These are phyloP conservation scores for Pyrrhoderma lamaoense DNA, from an alignment of 1,284 basidiomycete species.

Conservation along the genomic window DNA sequence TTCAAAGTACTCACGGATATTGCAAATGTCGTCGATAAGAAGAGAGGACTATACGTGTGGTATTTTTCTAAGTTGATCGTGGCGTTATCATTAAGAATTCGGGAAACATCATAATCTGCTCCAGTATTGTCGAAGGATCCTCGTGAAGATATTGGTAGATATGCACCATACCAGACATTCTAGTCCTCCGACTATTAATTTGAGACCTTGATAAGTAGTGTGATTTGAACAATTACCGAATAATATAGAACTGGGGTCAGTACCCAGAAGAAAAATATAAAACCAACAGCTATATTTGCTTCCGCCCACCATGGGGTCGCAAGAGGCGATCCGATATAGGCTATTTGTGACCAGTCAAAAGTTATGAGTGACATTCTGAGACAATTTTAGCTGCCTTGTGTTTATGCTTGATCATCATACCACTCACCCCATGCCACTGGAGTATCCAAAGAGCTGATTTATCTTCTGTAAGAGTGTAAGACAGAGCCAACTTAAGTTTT, in stretches of 20 bases:
- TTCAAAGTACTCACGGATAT: slow-evolving; percentile 17
- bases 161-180: slow-evolving; percentile 21
- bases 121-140: slow-evolving; percentile 21
- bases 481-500: neutral
- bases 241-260: slow-evolving; percentile 28
- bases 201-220: too few relatives aligned
- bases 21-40: slow-evolving; percentile 23
- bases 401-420: slow-evolving; percentile 21
- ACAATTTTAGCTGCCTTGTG: slow-evolving; percentile 14
- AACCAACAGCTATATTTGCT: slow-evolving; percentile 37
- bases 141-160: slow-evolving; percentile 15
- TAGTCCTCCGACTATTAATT: slow-evolving; percentile 33
- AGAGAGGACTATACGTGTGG: slow-evolving; percentile 19
- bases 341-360: slow-evolving; percentile 20
- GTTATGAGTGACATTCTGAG: slow-evolving; percentile 17
- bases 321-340: slow-evolving; percentile 19
- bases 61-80: slow-evolving; percentile 20
- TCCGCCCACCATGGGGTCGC: slow-evolving; percentile 27
- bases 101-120: slow-evolving; percentile 30
- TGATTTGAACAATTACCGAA: slow-evolving; percentile 19
- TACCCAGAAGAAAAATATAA: slow-evolving; percentile 33
- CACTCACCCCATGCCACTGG: slow-evolving; percentile 25
- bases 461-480: slow-evolving; percentile 18
- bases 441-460: slow-evolving; percentile 33
- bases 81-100: slow-evolving; percentile 22